phyloP scores from a whole-genome alignment of 768 basidiomycete genomes.

The Rhizopogon salebrosus region DNA sequence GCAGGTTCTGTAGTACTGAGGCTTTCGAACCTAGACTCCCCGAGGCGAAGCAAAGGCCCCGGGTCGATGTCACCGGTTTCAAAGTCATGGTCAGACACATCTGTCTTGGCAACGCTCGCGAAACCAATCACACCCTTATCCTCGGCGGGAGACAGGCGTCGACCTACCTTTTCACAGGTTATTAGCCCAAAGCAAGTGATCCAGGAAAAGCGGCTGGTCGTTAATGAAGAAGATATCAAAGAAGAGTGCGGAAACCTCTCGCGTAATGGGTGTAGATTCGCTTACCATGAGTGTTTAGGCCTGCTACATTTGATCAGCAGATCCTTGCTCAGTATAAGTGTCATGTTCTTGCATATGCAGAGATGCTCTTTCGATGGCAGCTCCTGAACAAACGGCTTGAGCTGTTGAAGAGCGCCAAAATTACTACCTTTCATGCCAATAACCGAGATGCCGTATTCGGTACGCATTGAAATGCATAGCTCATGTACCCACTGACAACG shows the following conservation, averaged over 20 bases:
- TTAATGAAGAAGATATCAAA: constrained; percentile 23
- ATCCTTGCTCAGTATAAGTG: constrained; percentile 39
- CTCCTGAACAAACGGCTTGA: constrained; percentile 67
- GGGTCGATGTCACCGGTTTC: constrained; percentile 33
- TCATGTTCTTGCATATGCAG: constrained; percentile 71
- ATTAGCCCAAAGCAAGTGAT: constrained; percentile 22
- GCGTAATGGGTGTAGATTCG: not conserved
- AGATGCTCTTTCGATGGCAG: constrained; percentile 71
- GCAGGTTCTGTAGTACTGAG: constrained; percentile 8
- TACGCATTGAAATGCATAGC: not conserved
- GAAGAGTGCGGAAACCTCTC: constrained; percentile 9
- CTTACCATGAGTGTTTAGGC: constrained; percentile 12
- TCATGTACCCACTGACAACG: constrained; percentile 1
- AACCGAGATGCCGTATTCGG: constrained; percentile 33
- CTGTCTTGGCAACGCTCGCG: constrained; percentile 22
- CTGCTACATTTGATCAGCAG: constrained; percentile 27
- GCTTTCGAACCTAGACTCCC: constrained; percentile 22
- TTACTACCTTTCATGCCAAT: constrained; percentile 19
- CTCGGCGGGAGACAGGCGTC: constrained; percentile 34
- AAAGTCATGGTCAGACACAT: constrained; percentile 54
- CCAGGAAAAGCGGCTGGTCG: constrained; percentile 35
- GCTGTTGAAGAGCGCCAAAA: constrained; percentile 60
- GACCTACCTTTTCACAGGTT: constrained; percentile 39
- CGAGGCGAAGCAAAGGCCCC: constrained; percentile 19
- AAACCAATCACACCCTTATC: constrained; percentile 36